Percentiles rank a stretch among this genome's conserved stretches.
These are phyloP conservation scores for Coemansia sp. DNA, from an alignment of 192 early-diverging fungal genomes.

Conservation along the genomic window DNA sequence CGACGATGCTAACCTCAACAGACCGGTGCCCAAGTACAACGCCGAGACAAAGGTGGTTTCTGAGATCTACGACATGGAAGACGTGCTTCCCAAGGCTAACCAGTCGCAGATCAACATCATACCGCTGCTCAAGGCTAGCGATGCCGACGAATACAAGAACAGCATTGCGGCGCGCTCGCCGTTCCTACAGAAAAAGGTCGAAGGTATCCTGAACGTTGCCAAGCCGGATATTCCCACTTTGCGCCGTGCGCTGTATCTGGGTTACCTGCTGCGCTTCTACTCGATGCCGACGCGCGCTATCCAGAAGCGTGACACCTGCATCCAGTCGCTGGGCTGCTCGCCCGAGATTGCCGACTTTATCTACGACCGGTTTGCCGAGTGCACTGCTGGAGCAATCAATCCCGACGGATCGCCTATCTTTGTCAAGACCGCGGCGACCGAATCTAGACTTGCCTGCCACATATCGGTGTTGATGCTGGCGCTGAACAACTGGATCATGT, in stretches of 20 bases:
- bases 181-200: slow-evolving; percentile 45
- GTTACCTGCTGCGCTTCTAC: slow-evolving; percentile 74
- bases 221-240: slow-evolving; percentile 42
- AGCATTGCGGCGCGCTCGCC: slow-evolving; percentile 22
- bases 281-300: slow-evolving; percentile 46
- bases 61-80: slow-evolving; percentile 80
- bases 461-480: slow-evolving; percentile 71
- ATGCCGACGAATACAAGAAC: slow-evolving; percentile 28
- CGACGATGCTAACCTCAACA: slow-evolving; percentile 53
- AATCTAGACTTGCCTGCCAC: slow-evolving; percentile 77
- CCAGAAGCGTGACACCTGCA: slow-evolving; percentile 50
- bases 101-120: slow-evolving; percentile 66
- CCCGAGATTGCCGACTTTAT: slow-evolving; percentile 57
- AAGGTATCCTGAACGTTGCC: slow-evolving; percentile 18
- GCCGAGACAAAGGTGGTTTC: slow-evolving; percentile 61
- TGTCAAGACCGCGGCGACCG: slow-evolving; percentile 60
- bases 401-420: slow-evolving; percentile 50
- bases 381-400: slow-evolving; percentile 53
- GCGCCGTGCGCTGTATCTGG: slow-evolving; percentile 71
- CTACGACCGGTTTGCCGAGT: slow-evolving; percentile 66
- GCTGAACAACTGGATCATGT: slow-evolving; percentile 69
- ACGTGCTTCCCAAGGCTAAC: slow-evolving; percentile 66
- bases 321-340: slow-evolving; percentile 54
- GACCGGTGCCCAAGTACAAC: slow-evolving; percentile 81
- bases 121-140: slow-evolving; percentile 53